Conservation (phyloP, 768 basidiomycete species). For the Galerina sulciceps region DNA sequence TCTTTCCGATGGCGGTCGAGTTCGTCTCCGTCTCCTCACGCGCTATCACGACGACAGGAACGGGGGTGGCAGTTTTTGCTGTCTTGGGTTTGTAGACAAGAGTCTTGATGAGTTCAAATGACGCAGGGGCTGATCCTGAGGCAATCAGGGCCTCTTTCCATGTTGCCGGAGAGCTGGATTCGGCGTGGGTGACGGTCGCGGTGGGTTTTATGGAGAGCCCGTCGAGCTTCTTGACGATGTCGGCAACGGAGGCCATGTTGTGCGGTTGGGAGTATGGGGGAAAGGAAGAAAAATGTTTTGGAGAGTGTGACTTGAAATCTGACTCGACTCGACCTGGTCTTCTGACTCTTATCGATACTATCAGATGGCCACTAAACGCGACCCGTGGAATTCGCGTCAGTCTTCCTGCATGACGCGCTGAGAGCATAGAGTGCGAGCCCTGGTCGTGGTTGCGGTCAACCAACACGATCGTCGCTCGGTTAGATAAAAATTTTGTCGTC, state of each 20-base stretch:
- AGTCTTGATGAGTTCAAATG: conserved; percentile 81
- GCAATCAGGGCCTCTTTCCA: conserved; percentile 79
- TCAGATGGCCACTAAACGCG: conserved; percentile 30
- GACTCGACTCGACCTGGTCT: conserved; percentile 40
- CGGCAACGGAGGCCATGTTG: conserved; percentile 33
- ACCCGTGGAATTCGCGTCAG: conserved; percentile 25
- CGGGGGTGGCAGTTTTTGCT: conserved; percentile 82
- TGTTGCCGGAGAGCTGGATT: conserved; percentile 68
- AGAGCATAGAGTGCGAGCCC: conserved; percentile 29
- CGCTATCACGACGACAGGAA: conserved; percentile 88
- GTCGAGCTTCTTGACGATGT: conserved; percentile 47
- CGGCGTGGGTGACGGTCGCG: conserved; percentile 57
- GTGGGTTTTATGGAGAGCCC: conserved; percentile 59
- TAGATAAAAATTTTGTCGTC: conserved; percentile 10
- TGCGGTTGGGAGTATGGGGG: conserved; percentile 21
- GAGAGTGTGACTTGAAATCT: conserved; percentile 30
- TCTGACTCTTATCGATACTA: conserved; percentile 45
- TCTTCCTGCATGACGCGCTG: conserved; percentile 30
- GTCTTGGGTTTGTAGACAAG: conserved; percentile 97
- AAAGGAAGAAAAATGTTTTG: conserved; percentile 9
- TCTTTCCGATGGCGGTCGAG: conserved; percentile 77
- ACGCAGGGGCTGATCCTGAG: conserved; percentile 50
- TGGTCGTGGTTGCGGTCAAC: conserved; percentile 13
- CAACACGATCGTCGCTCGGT: not conserved
- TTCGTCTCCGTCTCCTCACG: conserved; percentile 84